These are phyloP conservation scores for Candida namnaoensis DNA, from an alignment of 805 yeast genomes.

Conservation along the genomic window DNA sequence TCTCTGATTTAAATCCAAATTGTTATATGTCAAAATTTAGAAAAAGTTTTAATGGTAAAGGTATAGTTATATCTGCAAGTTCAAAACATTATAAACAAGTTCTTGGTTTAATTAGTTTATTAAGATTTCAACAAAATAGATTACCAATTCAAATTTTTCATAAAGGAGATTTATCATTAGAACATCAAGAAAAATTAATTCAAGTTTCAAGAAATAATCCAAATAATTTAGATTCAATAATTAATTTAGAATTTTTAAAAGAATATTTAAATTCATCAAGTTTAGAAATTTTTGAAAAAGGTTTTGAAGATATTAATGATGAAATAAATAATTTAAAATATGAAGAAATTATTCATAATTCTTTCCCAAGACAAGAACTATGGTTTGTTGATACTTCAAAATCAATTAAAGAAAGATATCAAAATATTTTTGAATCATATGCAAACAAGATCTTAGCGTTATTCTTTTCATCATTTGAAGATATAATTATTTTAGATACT, in stretches of 20 bases:
- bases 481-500: conserved; percentile 40
- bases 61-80: too few relatives aligned
- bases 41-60: too few relatives aligned
- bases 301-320: too few relatives aligned
- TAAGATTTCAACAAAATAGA: conserved; percentile 12
- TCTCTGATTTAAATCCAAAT: too few relatives aligned
- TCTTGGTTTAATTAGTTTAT: conserved; percentile 8
- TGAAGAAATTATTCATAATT: too few relatives aligned
- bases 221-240: too few relatives aligned
- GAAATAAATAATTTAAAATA: too few relatives aligned
- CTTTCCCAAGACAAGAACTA: conserved; percentile 26
- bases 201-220: conserved; percentile 7
- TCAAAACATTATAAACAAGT: conserved; percentile 3
- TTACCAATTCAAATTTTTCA: conserved; percentile 13
- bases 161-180: conserved; percentile 7
- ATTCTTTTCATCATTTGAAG: conserved; percentile 43
- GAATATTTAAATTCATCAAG: too few relatives aligned
- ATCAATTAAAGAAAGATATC: conserved; percentile 11
- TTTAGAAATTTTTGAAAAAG: too few relatives aligned
- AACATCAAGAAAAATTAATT: conserved; percentile 1
- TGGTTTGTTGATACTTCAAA: conserved; percentile 28
- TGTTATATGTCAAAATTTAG: too few relatives aligned
- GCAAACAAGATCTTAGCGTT: conserved; percentile 40
- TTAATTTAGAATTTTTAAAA: too few relatives aligned
- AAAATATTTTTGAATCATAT: conserved; percentile 19